These are phyloP conservation scores for Alternaria atra DNA, from an alignment of 2,329 filamentous ascomycete species.

Conservation along the genomic window DNA sequence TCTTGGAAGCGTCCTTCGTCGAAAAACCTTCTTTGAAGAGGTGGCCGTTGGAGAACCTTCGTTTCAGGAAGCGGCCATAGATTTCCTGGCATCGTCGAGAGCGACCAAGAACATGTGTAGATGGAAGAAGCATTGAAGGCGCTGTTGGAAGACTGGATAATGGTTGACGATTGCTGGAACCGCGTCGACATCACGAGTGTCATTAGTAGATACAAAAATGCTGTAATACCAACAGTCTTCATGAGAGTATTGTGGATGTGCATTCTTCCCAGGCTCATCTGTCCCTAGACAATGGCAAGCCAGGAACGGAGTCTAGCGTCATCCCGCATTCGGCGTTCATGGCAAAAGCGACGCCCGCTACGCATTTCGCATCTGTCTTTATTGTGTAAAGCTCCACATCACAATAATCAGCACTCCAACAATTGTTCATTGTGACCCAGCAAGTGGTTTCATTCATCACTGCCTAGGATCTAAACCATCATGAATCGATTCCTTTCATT, in stretches of 20 bases:
- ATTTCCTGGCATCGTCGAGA: not conserved
- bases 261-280: not conserved
- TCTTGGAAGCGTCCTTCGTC: not conserved
- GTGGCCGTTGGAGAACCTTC: not conserved
- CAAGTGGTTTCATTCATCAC: conserved; percentile 47
- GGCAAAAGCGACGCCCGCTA: not conserved
- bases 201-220: not conserved
- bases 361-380: not conserved
- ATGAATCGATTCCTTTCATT: conserved; percentile 35
- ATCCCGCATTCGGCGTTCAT: not conserved
- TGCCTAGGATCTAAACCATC: conserved; percentile 50
- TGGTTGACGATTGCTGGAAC: not conserved
- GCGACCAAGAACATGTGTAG: not conserved
- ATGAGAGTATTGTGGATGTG: not conserved
- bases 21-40: not conserved
- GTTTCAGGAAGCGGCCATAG: not conserved
- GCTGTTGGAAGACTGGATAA: not conserved
- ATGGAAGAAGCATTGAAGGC: not conserved
- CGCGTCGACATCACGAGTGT: not conserved
- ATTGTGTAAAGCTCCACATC: not conserved
- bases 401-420: conserved; percentile 9
- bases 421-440: conserved; percentile 40
- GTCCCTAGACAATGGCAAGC: not conserved
- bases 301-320: not conserved
- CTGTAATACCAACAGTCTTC: not conserved